A percentile compares a stretch with the other conserved stretches of the same genome.
Conservation (phyloP, 345 rosid species). For the Dipteronia sinensis region DNA sequence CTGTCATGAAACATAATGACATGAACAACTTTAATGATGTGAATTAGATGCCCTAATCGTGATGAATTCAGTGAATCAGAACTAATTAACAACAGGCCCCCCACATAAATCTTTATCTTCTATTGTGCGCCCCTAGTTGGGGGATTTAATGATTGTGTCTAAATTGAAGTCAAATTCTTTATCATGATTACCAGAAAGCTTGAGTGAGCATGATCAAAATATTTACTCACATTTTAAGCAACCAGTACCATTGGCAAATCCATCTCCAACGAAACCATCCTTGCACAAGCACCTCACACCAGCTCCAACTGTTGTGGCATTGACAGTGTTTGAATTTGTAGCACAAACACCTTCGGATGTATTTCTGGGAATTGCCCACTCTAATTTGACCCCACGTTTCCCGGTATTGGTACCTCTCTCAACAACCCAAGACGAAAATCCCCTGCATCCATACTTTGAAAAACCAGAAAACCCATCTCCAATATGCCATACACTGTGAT, state of each 20-base stretch:
- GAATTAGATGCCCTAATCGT: background rate
- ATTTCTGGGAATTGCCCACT: constrained; percentile 76
- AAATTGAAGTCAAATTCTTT: constrained; percentile 7
- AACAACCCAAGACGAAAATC: constrained; percentile 79
- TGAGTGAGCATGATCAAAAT: too few species aligned
- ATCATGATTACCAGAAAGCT: background rate
- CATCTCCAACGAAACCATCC: constrained; percentile 78
- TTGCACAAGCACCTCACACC: constrained; percentile 69
- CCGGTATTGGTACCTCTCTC: constrained; percentile 54
- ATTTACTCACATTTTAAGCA: constrained; percentile 65
- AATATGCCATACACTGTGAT: constrained; percentile 59
- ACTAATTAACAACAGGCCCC: background rate
- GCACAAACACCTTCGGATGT: constrained; percentile 45
- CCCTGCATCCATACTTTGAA: constrained; percentile 75
- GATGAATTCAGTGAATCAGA: constrained; percentile 16
- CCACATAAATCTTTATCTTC: background rate
- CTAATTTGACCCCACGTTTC: constrained; percentile 76
- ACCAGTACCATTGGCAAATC: constrained; percentile 61
- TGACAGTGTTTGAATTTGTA: constrained; percentile 45
- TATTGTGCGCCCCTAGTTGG: background rate
- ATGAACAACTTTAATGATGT: background rate
- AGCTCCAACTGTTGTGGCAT: constrained; percentile 60
- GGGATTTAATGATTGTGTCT: background rate
- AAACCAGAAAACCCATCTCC: constrained; percentile 71
- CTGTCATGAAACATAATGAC: background rate